These are phyloP conservation scores for Lachnellula willkommii DNA, from an alignment of 2,329 filamentous ascomycete genomes.

Conservation along the genomic window DNA sequence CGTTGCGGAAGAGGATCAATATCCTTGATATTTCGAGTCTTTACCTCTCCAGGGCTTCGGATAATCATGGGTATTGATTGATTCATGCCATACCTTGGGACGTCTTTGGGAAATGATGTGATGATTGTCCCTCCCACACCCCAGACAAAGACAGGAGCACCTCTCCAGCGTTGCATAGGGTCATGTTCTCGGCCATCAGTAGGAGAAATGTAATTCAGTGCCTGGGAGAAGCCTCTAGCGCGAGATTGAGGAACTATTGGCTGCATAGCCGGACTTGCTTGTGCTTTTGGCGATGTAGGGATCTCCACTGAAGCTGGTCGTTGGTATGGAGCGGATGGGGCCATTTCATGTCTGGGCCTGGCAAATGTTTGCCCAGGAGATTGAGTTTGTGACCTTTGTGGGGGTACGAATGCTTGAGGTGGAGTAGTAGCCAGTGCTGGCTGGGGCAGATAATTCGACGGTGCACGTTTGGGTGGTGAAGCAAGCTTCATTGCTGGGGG, in stretches of 20 bases:
- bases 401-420: constrained; percentile 42
- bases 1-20: constrained; percentile 66
- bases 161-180: constrained; percentile 83
- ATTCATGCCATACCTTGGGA: constrained; percentile 72
- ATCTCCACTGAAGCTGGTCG: constrained; percentile 47
- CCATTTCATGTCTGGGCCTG: constrained; percentile 38
- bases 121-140: constrained; percentile 78
- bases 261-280: constrained; percentile 9
- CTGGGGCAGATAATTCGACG: constrained; percentile 47
- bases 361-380: constrained; percentile 53
- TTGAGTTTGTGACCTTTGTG: constrained; percentile 56
- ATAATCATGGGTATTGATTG: constrained; percentile 71
- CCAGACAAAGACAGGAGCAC: constrained; percentile 80
- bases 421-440: constrained; percentile 25
- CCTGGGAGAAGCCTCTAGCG: constrained; percentile 48
- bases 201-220: constrained; percentile 54
- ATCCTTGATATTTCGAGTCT: constrained; percentile 69
- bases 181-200: constrained; percentile 67
- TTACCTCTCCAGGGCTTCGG: constrained; percentile 75
- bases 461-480: constrained; percentile 52
- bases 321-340: constrained; percentile 37
- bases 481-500: constrained; percentile 36
- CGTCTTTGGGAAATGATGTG: constrained; percentile 81
- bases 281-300: constrained; percentile 23
- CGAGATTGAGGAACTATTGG: constrained; percentile 29